phyloP scores from a whole-genome alignment of 2,329 filamentous ascomycete species.

The Arthrobotrys pseudoclavata region DNA sequence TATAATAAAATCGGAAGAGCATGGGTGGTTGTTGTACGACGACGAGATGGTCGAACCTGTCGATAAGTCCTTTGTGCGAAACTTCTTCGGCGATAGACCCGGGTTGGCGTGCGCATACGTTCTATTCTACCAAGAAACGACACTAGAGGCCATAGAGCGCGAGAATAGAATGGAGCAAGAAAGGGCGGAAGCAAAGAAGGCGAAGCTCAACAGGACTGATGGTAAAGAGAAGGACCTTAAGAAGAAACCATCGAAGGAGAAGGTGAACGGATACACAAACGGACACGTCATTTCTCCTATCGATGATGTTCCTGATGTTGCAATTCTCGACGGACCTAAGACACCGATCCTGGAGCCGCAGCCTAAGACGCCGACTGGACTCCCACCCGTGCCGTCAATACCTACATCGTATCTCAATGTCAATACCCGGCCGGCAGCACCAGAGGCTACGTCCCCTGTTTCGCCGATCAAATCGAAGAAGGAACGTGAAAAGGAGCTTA shows the following conservation, averaged over 20 bases:
- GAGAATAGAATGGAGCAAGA: conserved; percentile 62
- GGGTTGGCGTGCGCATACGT: conserved; percentile 95
- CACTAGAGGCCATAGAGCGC: conserved; percentile 73
- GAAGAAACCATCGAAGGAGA: conserved; percentile 61
- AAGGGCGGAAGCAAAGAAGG: conserved; percentile 60
- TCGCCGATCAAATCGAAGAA: conserved; percentile 62
- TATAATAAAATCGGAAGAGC: conserved; percentile 96
- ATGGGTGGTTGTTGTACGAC: conserved; percentile 95
- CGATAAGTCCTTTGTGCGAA: conserved; percentile 90
- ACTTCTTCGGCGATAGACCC: conserved; percentile 95
- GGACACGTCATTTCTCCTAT: conserved; percentile 40
- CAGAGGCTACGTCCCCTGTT: conserved; percentile 52
- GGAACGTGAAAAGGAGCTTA: conserved; percentile 60
- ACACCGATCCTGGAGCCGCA: conserved; percentile 58
- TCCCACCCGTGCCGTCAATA: conserved; percentile 57
- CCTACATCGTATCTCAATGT: conserved; percentile 54
- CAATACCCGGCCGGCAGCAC: conserved; percentile 27
- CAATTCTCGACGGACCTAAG: conserved; percentile 48
- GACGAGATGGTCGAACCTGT: conserved; percentile 99
- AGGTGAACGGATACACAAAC: conserved; percentile 56
- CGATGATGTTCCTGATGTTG: conserved; percentile 59
- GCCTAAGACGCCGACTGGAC: conserved; percentile 46
- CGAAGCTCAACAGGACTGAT: conserved; percentile 57
- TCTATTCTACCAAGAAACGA: conserved; percentile 95
- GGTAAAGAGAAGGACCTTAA: conserved; percentile 60